Conservation (phyloP, 148 eudicot species). For the Chenopodium berlandieri region DNA sequence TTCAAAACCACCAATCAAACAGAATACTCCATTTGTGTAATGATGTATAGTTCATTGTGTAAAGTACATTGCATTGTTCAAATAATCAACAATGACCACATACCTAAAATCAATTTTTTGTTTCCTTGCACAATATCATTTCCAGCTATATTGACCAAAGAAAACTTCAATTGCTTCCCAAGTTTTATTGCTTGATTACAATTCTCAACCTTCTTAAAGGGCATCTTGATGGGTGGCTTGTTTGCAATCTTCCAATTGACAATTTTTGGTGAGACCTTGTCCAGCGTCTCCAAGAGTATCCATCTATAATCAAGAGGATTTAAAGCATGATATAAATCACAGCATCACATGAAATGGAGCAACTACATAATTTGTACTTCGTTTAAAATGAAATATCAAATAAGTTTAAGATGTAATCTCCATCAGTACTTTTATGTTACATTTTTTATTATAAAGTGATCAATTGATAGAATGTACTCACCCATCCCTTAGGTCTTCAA, state of each 20-base stretch:
- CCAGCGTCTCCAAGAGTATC: conserved; percentile 88
- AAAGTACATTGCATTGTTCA: neutral
- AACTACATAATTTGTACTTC: neutral
- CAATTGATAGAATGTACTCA: conserved; percentile 33
- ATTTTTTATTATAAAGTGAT: neutral
- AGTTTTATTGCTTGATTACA: conserved; percentile 97
- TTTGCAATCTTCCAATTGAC: conserved; percentile 93
- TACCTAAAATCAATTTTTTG: conserved; percentile 92
- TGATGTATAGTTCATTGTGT: neutral
- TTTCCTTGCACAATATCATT: conserved; percentile 98
- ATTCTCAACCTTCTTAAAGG: conserved; percentile 95
- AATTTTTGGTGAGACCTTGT: conserved; percentile 90
- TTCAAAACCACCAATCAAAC: conserved; percentile 7
- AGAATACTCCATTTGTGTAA: neutral
- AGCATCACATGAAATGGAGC: neutral
- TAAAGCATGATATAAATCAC: neutral
- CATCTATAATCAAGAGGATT: conserved; percentile 53
- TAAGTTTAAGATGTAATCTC: neutral
- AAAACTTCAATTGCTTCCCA: conserved; percentile 96
- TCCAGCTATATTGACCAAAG: conserved; percentile 97
- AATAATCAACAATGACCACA: conserved; percentile 17
- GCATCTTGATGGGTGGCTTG: conserved; percentile 98
- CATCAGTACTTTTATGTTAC: neutral
- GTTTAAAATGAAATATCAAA: neutral
- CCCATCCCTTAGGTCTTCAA: conserved; percentile 99